Evolutionary conservation across 129 eudicot species (phyloP), one percentile per base, ranked within the genome.

Genomic region (Rutidosis leptorrhynchoides): DNA sequence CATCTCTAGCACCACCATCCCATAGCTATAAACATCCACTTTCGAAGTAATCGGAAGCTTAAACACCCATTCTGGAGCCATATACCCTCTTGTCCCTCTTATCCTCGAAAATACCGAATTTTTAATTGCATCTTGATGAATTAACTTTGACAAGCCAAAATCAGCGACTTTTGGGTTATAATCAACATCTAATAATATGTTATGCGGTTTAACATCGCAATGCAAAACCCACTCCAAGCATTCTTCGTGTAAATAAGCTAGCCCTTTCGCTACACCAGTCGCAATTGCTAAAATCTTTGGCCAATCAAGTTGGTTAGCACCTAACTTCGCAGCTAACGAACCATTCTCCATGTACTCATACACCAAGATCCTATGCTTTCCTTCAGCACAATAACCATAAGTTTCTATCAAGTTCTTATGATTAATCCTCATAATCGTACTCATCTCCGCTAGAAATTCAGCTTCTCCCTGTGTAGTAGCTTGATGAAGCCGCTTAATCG

Each of bases 301-400:
- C 58, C 58, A 53, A 53, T 53, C 58, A 53, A 53, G 58, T 6
- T 53, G 16, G n/a, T 53, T 53, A 53, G 28, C 6, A 21, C 7
- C n/a, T 22, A 53, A 22, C 17, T 16, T 57, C 9, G 3, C 10
- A 7, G 62, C 62, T 26, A 57, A 24, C 6, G 62, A 57, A 7
- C 62, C 62, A 26, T 57, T 57, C 62, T 57, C 62, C 37, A 57
- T 57, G 62, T 56, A 57, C 62, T 57, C 22, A 26, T 57, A 57
- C 17, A 57, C 62, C 19, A 57, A 26, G 11, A 57, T 26, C 37
- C 22, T 25, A 26, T 57, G 37, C 37, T 57, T 57, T 15, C 62
- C 21, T 2, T 57, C 21, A 0, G 22, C 37, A 2, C 62, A 57
- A 57, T 57, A 57, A 11, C 62, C 62, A 26, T 26, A 57, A 3